A percentile compares a stretch with the other conserved stretches of the same genome.
These are phyloP conservation scores for Isoetes taiwanensis DNA, from an alignment of 75 land plant genomes.

Conservation along the genomic window DNA sequence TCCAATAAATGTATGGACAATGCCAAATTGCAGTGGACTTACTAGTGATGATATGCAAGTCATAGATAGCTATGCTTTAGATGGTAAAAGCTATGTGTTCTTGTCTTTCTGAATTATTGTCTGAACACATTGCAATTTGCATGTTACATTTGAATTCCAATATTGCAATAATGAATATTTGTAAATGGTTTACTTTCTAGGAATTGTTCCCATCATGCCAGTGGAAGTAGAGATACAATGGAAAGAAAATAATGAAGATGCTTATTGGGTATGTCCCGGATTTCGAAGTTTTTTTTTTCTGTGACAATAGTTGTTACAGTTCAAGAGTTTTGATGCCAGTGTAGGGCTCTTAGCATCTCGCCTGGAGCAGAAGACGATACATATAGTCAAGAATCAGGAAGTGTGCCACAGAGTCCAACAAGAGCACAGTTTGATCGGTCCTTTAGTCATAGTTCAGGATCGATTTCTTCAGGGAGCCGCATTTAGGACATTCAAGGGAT, in stretches of 20 bases:
- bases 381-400: constrained; percentile 54
- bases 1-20: constrained; percentile 68
- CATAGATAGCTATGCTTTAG: constrained; percentile 16
- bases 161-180: no score
- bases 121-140: not conserved
- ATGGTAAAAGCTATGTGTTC: not conserved
- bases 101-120: not conserved
- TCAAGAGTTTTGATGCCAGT: constrained; percentile 31
- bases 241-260: constrained; percentile 71
- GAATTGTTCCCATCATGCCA: constrained; percentile 20
- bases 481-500: no score
- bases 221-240: constrained; percentile 59
- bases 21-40: constrained; percentile 48
- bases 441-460: constrained; percentile 42
- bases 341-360: constrained; percentile 37
- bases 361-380: constrained; percentile 61
- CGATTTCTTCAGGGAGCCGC: no score
- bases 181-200: constrained; percentile 2
- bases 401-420: constrained; percentile 38
- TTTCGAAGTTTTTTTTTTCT: no score
- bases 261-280: constrained; percentile 55
- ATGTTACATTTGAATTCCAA: no score
- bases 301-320: no score
- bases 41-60: constrained; percentile 37
- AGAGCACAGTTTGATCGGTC: no score